Evolutionary conservation across 1,284 basidiomycete genomes (phyloP).

Genomic region (Thecaphora thlaspeos): DNA sequence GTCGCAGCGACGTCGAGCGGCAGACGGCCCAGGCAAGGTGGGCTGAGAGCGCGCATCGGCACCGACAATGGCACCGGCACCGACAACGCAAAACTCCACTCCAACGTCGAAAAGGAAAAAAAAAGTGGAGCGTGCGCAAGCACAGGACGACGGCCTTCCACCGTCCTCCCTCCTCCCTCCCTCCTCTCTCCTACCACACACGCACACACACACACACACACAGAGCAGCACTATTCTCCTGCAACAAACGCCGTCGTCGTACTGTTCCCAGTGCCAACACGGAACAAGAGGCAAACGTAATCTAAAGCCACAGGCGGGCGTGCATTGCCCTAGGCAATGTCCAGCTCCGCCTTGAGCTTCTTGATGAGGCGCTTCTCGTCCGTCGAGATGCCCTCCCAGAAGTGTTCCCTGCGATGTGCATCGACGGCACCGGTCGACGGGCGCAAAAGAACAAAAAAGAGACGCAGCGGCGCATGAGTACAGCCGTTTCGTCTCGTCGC

Average conservation of each 20-base stretch:
- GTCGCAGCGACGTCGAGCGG: too few relatives aligned
- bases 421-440: too few relatives aligned
- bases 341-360: conserved; percentile 77
- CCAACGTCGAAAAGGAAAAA: background rate
- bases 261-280: too few relatives aligned
- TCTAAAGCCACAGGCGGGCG: background rate
- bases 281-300: too few relatives aligned
- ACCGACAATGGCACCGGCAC: background rate
- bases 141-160: too few relatives aligned
- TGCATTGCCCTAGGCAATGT: conserved; percentile 58
- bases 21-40: background rate
- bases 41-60: background rate
- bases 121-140: too few relatives aligned
- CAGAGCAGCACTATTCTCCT: background rate
- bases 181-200: too few relatives aligned
- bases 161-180: too few relatives aligned
- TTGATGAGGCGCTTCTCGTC: conserved; percentile 95
- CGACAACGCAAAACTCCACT: background rate
- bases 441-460: conserved; percentile 1
- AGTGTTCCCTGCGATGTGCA: conserved; percentile 68
- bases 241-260: too few relatives aligned
- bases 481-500: too few relatives aligned
- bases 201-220: background rate
- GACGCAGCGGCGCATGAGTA: background rate
- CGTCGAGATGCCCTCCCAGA: conserved; percentile 83